These are phyloP conservation scores for Gorgonomyces haynaldii DNA, from an alignment of 192 early-diverging fungal species.

Conservation along the genomic window DNA sequence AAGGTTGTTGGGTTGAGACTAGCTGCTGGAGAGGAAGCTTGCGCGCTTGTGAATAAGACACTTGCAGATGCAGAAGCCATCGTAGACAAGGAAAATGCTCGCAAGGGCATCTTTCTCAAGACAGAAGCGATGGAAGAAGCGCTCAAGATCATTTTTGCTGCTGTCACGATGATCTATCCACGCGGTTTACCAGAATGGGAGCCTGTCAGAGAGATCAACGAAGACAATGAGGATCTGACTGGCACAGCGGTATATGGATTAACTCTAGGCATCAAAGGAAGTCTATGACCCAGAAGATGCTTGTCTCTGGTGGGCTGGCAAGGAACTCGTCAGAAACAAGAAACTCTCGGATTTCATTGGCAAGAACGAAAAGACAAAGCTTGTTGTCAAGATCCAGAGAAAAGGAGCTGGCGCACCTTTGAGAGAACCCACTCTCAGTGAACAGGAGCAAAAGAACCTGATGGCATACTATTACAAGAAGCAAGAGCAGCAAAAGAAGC, in stretches of 20 bases:
- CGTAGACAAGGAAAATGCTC: slow-evolving; percentile 16
- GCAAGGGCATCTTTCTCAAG: slow-evolving; percentile 24
- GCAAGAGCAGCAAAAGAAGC: slow-evolving; percentile 47
- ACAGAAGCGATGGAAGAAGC: slow-evolving; percentile 22
- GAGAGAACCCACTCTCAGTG: slow-evolving; percentile 36
- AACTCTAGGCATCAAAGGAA: slow-evolving; percentile 31
- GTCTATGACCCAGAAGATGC: slow-evolving; percentile 21
- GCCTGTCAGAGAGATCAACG: slow-evolving; percentile 32
- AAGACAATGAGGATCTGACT: slow-evolving; percentile 41
- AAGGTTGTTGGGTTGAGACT: slow-evolving; percentile 20
- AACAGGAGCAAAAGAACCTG: slow-evolving; percentile 41
- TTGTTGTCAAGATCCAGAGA: slow-evolving; percentile 44
- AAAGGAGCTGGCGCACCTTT: slow-evolving; percentile 40
- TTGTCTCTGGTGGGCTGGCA: slow-evolving; percentile 48
- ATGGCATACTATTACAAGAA: slow-evolving; percentile 55
- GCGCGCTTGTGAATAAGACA: slow-evolving; percentile 24
- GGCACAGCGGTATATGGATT: slow-evolving; percentile 28
- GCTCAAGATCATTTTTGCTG: slow-evolving; percentile 28
- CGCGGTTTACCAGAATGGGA: slow-evolving; percentile 45
- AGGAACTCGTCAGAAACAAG: slow-evolving; percentile 40
- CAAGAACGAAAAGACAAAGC: slow-evolving; percentile 49
- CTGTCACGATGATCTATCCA: slow-evolving; percentile 42
- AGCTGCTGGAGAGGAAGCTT: slow-evolving; percentile 16
- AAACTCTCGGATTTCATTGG: slow-evolving; percentile 40
- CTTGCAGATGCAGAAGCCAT: slow-evolving; percentile 26